Conservation (phyloP, 179 eudicot species). For the Spergularia azorica region DNA sequence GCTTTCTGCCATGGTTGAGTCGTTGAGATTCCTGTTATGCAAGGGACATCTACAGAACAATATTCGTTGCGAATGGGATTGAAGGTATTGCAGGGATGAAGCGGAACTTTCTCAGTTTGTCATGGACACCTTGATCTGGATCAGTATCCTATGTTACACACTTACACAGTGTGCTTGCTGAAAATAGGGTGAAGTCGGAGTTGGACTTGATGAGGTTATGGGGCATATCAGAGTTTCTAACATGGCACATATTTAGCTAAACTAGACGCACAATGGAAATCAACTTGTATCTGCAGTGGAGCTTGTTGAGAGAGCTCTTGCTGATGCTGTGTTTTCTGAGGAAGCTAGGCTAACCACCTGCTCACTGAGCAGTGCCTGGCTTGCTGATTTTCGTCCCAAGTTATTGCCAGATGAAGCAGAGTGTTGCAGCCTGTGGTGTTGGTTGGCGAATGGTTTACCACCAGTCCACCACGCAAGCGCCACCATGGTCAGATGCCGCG, state of each 20-base stretch:
- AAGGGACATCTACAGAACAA: too few species aligned
- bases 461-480: too few species aligned
- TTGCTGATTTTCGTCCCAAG: not conserved
- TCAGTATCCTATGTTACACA: too few species aligned
- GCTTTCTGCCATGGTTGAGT: too few species aligned
- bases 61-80: slow-evolving; percentile 46
- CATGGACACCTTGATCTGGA: too few species aligned
- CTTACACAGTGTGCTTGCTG: not conserved
- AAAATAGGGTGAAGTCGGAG: not conserved
- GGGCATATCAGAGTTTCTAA: not conserved
- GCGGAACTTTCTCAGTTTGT: too few species aligned
- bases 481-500: too few species aligned
- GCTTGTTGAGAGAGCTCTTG: not conserved
- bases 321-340: not conserved
- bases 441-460: too few species aligned
- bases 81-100: slow-evolving; percentile 60
- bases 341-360: not conserved
- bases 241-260: not conserved
- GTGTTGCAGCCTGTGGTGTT: too few species aligned
- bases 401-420: not conserved
- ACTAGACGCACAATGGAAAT: not conserved
- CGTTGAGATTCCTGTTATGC: too few species aligned
- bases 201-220: not conserved
- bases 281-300: not conserved
- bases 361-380: not conserved